Evolutionary conservation across 495 filamentous ascomycete species (phyloP).

Genomic region (Daldinia bambusicola): DNA sequence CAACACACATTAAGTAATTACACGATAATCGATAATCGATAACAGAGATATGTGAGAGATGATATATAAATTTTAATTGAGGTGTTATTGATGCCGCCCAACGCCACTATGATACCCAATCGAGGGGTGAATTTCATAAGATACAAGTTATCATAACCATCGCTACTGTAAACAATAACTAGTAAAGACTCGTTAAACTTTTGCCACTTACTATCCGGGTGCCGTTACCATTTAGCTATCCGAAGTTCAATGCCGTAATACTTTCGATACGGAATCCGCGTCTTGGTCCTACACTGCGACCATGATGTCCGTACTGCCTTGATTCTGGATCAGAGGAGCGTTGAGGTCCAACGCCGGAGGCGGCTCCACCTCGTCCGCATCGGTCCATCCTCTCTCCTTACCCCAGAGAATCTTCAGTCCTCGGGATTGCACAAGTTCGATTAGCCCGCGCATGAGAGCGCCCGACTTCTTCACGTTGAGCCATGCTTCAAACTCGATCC

Average conservation of each 20-base stretch:
- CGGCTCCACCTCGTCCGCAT: conserved; percentile 51
- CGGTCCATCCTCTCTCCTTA: conserved; percentile 73
- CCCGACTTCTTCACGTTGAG: conserved; percentile 74
- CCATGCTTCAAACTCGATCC: conserved; percentile 81
- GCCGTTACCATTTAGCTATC: conserved; percentile 10
- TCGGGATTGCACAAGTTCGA: conserved; percentile 62
- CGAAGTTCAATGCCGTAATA: neutral
- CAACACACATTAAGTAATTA: no score
- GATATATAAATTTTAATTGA: neutral
- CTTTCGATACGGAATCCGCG: conserved; percentile 3
- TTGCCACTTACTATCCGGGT: neutral
- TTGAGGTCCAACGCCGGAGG: conserved; percentile 37
- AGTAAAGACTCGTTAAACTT: conserved; percentile 3
- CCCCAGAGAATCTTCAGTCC: conserved; percentile 73
- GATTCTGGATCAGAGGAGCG: conserved; percentile 38
- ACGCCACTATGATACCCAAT: conserved; percentile 9
- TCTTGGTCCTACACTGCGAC: conserved; percentile 30
- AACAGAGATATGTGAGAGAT: neutral
- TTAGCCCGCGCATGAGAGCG: conserved; percentile 74
- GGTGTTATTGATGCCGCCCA: neutral
- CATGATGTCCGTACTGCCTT: conserved; percentile 39
- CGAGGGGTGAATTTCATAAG: conserved; percentile 26
- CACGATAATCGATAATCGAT: neutral
- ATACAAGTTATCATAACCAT: conserved; percentile 10
- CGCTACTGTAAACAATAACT: conserved; percentile 14